These are phyloP conservation scores for Colletotrichum abscissum DNA, from an alignment of 2,329 filamentous ascomycete species.

Conservation along the genomic window DNA sequence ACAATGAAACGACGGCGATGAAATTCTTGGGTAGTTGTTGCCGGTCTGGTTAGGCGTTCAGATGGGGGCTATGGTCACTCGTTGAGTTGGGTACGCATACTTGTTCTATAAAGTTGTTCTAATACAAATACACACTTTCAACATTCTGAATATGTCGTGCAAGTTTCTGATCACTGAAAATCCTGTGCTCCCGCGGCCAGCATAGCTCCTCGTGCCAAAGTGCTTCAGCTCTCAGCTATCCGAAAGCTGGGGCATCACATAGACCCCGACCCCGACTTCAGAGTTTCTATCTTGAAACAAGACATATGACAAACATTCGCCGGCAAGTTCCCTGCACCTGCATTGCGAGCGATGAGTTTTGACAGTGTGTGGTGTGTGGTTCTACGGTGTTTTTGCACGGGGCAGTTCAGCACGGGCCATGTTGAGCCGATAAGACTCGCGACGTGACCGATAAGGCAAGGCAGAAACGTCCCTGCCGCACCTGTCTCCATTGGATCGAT, in stretches of 20 bases:
- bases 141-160: neutral
- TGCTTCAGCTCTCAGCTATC: neutral
- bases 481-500: neutral
- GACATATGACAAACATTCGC: constrained; percentile 4
- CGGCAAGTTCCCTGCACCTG: neutral
- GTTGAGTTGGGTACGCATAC: constrained; percentile 25
- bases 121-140: constrained; percentile 30
- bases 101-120: constrained; percentile 32
- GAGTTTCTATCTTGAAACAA: constrained; percentile 12
- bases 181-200: neutral
- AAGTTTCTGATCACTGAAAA: neutral
- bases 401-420: neutral
- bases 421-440: neutral
- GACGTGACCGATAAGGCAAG: neutral
- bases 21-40: constrained; percentile 24
- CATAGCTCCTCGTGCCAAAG: neutral
- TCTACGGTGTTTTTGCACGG: constrained; percentile 6
- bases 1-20: constrained; percentile 16
- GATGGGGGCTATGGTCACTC: constrained; percentile 29
- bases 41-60: constrained; percentile 34
- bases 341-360: neutral
- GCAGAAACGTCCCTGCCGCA: too few species aligned
- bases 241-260: neutral
- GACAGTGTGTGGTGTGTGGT: neutral
- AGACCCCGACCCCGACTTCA: neutral